Evolutionary conservation across 2,329 filamentous ascomycete species (phyloP).

Genomic region (Xylaria sp.): DNA sequence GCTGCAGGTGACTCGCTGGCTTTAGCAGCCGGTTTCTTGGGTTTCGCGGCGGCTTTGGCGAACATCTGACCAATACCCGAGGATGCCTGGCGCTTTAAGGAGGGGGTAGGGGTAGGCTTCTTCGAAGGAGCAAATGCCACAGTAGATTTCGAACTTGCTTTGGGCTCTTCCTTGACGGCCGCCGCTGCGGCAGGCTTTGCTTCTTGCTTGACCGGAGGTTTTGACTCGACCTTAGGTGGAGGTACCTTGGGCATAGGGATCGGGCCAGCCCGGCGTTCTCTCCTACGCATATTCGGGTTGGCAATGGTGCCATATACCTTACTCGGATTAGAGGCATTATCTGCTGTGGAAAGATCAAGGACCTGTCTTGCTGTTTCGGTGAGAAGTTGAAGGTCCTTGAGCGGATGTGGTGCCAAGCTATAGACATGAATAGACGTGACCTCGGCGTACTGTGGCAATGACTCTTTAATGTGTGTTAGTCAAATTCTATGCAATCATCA

Average conservation of each 20-base stretch:
- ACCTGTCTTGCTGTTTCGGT: constrained; percentile 76
- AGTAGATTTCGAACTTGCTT: constrained; percentile 46
- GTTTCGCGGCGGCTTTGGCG: constrained; percentile 49
- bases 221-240: constrained; percentile 46
- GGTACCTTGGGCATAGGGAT: constrained; percentile 46
- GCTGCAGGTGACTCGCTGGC: constrained; percentile 31
- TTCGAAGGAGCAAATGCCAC: constrained; percentile 54
- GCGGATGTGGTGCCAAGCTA: constrained; percentile 77
- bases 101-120: constrained; percentile 50
- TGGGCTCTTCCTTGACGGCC: constrained; percentile 54
- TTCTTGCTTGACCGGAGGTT: constrained; percentile 51
- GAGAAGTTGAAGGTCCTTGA: constrained; percentile 77
- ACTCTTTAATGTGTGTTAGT: constrained; percentile 59
- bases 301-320: constrained; percentile 78
- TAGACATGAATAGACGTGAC: constrained; percentile 87
- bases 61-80: constrained; percentile 53
- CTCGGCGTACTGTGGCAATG: constrained; percentile 74
- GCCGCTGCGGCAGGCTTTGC: constrained; percentile 45
- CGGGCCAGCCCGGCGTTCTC: constrained; percentile 55
- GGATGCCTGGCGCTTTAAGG: constrained; percentile 62
- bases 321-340: constrained; percentile 68
- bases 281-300: constrained; percentile 73
- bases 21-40: constrained; percentile 47
- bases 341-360: constrained; percentile 62
- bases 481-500: constrained; percentile 1